Conservation (phyloP, 2,329 filamentous ascomycete genomes). For the Metarhizium sp. region DNA sequence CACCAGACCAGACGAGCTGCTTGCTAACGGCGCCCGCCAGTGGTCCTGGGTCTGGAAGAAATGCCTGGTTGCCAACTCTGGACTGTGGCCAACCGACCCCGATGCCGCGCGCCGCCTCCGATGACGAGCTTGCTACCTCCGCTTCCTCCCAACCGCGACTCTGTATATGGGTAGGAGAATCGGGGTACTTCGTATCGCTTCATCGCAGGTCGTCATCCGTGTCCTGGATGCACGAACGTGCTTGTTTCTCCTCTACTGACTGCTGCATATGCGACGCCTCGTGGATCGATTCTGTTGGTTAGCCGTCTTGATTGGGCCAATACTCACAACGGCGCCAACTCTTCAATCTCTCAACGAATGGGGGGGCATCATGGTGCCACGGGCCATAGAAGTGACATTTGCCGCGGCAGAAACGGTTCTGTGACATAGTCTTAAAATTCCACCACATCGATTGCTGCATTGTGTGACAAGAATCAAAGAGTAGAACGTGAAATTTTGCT, state of each 20-base stretch:
- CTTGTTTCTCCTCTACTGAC: background rate
- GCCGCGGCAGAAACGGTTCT: background rate
- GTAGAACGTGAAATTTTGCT: background rate
- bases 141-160: background rate
- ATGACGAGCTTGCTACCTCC: no score
- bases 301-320: slow-evolving; percentile 6
- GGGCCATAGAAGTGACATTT: background rate
- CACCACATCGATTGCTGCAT: background rate
- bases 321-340: slow-evolving; percentile 1
- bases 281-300: slow-evolving; percentile 1
- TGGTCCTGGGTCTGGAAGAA: no score
- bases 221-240: background rate
- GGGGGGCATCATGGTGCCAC: slow-evolving; percentile 6
- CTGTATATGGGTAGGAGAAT: no score
- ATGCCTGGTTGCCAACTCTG: no score
- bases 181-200: no score
- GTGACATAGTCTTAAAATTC: background rate
- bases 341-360: slow-evolving; percentile 5
- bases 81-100: no score
- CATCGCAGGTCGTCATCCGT: no score
- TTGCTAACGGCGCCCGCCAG: no score
- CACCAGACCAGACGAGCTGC: background rate
- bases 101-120: no score
- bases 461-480: background rate
- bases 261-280: background rate